Conservation (phyloP, 441 rosid genomes). For the Aleurites moluccanus region DNA sequence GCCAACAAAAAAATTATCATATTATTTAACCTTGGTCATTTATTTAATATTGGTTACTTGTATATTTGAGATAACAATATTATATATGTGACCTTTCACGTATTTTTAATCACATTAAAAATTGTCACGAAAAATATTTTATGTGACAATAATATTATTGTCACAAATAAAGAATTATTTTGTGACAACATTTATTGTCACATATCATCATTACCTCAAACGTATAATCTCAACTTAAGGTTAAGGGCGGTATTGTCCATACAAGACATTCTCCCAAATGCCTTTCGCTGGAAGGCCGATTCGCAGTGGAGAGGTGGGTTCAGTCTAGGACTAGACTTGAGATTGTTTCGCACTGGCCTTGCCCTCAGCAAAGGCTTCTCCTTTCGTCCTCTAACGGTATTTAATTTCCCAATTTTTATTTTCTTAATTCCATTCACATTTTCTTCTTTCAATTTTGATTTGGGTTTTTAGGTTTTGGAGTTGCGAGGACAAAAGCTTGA, state of each 20-base stretch:
- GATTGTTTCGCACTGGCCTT: constrained; percentile 73
- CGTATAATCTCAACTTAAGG: not conserved
- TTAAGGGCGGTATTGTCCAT: constrained; percentile 37
- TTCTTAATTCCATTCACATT: not conserved
- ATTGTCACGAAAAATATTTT: no score
- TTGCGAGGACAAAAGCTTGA: constrained; percentile 86
- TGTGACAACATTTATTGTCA: no score
- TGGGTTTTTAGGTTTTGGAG: constrained; percentile 56
- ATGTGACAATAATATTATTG: no score
- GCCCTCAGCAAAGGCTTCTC: constrained; percentile 85
- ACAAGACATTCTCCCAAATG: constrained; percentile 69
- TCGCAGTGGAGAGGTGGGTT: constrained; percentile 78
- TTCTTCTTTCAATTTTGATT: not conserved
- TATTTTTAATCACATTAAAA: no score
- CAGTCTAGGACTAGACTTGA: constrained; percentile 88
- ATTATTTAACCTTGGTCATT: no score
- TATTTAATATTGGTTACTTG: no score
- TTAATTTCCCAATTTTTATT: not conserved
- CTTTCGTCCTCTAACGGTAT: constrained; percentile 74
- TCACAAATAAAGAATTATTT: no score
- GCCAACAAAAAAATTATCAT: no score
- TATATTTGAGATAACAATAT: no score
- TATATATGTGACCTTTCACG: no score
- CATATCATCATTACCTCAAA: not conserved
- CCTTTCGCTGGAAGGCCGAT: constrained; percentile 58